phyloP scores from a whole-genome alignment of 2,329 filamentous ascomycete species.

The Fusarium sp. region DNA sequence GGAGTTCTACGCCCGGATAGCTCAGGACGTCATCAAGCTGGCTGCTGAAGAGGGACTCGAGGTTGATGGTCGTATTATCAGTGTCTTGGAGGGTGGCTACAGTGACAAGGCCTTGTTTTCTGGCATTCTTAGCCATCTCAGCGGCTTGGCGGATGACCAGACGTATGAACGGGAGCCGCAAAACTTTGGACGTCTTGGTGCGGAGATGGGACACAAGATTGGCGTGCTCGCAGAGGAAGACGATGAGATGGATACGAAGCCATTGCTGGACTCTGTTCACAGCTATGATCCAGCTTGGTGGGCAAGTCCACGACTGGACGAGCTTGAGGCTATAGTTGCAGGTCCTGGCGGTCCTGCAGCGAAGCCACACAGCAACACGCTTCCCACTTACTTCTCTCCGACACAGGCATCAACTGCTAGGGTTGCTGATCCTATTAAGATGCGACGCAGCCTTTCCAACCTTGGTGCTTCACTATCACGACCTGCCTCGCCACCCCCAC shows the following conservation, averaged over 20 bases:
- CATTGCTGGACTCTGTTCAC: constrained; percentile 45
- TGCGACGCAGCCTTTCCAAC: constrained; percentile 69
- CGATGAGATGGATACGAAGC: not conserved
- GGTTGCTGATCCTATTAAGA: constrained; percentile 71
- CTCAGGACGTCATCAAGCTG: constrained; percentile 81
- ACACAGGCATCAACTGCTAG: constrained; percentile 89
- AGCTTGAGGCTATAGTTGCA: constrained; percentile 68
- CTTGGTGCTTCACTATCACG: constrained; percentile 52
- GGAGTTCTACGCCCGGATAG: constrained; percentile 92
- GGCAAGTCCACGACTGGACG: constrained; percentile 69
- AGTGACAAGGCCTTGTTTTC: constrained; percentile 89
- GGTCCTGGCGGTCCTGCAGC: constrained; percentile 59
- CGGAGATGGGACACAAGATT: constrained; percentile 65
- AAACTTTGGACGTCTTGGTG: constrained; percentile 56
- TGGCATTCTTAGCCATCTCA: constrained; percentile 88
- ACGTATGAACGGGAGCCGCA: constrained; percentile 49
- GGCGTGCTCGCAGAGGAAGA: constrained; percentile 51
- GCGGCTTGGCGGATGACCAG: constrained; percentile 73
- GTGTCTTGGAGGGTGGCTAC: constrained; percentile 94
- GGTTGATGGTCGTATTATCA: constrained; percentile 86
- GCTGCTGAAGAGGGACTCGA: constrained; percentile 79
- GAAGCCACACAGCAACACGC: constrained; percentile 63
- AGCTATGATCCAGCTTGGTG: constrained; percentile 76
- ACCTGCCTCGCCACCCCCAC: constrained; percentile 71
- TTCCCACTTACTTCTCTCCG: constrained; percentile 82